Percentiles rank a stretch among this genome's conserved stretches.
Conservation (phyloP, 495 filamentous ascomycete genomes). For the Margaritispora aquatica region DNA sequence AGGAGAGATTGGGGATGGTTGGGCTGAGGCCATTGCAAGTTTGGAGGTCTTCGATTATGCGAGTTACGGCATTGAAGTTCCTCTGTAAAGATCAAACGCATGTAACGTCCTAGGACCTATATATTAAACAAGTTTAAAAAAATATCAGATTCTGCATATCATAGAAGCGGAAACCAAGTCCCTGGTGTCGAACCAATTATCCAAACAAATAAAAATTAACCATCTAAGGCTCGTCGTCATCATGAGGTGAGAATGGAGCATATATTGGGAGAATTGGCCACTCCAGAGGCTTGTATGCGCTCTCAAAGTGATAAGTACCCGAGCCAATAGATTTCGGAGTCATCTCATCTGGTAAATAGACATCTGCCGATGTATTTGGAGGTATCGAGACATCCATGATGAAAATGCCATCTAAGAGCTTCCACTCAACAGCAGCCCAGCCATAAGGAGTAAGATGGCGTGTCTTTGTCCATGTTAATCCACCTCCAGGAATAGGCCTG, state of each 20-base stretch:
- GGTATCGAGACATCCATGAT: neutral
- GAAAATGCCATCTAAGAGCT: neutral
- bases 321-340: slow-evolving; percentile 4
- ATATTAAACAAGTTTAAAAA: too few species aligned
- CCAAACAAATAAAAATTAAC: neutral
- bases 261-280: slow-evolving; percentile 18
- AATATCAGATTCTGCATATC: too few species aligned
- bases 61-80: too few species aligned
- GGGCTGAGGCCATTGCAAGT: too few species aligned
- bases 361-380: neutral
- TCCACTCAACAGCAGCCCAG: slow-evolving; percentile 2
- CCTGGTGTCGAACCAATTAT: too few species aligned
- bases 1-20: too few species aligned
- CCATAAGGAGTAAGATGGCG: slow-evolving; percentile 14
- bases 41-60: too few species aligned
- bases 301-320: slow-evolving; percentile 10
- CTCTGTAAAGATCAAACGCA: too few species aligned
- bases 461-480: slow-evolving; percentile 4
- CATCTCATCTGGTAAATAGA: slow-evolving; percentile 3
- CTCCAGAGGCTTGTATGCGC: slow-evolving; percentile 2
- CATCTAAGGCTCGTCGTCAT: neutral
- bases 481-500: slow-evolving; percentile 14
- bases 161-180: too few species aligned
- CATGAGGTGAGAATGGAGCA: neutral
- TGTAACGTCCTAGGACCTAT: too few species aligned